Conservation (phyloP, 208 protist species). For the Leishmania gerbilli region DNA sequence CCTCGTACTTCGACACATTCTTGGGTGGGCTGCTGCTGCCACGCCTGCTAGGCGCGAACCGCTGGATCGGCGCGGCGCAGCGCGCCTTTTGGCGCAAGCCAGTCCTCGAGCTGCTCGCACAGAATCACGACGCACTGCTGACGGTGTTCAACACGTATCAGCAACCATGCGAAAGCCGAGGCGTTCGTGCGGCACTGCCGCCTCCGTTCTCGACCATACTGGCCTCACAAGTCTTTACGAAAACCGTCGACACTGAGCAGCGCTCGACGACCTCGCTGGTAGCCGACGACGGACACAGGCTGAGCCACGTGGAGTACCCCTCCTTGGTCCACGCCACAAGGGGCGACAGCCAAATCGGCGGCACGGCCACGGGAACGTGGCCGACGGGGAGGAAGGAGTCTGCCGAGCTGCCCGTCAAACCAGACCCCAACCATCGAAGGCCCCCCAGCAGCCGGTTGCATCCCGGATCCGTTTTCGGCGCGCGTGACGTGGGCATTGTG, state of each 20-base stretch:
- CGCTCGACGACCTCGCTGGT: conserved; percentile 6
- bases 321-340: conserved; percentile 17
- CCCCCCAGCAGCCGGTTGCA: not conserved
- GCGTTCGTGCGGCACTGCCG: conserved; percentile 54
- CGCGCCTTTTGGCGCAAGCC: conserved; percentile 24
- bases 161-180: conserved; percentile 55
- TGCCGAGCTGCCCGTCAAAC: not conserved
- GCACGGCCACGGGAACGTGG: not conserved
- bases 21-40: conserved; percentile 53
- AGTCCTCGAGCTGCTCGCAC: conserved; percentile 33
- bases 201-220: conserved; percentile 38
- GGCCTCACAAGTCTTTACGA: conserved; percentile 21
- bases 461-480: not conserved
- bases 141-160: conserved; percentile 51
- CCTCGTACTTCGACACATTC: conserved; percentile 44
- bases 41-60: conserved; percentile 44
- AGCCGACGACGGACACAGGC: not conserved
- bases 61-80: conserved; percentile 22
- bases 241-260: conserved; percentile 16
- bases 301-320: conserved; percentile 15
- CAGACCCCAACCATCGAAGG: not conserved
- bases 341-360: conserved; percentile 6
- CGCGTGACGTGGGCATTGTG: conserved; percentile 69
- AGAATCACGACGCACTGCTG: conserved; percentile 47
- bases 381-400: not conserved